A percentile compares a stretch with the other conserved stretches of the same genome.
These are phyloP conservation scores for Teratosphaeria viscida DNA, from an alignment of 2,329 filamentous ascomycete genomes.

Conservation along the genomic window DNA sequence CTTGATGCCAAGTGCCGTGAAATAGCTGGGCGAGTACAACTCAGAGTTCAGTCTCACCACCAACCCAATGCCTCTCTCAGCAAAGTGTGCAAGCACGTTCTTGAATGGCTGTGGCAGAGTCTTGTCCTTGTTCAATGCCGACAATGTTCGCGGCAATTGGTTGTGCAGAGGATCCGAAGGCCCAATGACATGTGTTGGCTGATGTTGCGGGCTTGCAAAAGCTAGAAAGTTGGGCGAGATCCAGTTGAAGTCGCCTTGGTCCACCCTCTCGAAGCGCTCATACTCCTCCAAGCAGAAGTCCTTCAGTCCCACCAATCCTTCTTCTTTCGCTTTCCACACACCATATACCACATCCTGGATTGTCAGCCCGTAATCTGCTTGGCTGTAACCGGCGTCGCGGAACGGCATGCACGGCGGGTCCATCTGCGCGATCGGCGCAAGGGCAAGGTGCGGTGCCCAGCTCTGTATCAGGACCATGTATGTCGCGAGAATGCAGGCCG, in stretches of 20 bases:
- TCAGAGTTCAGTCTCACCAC: constrained; percentile 93
- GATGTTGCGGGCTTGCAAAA: constrained; percentile 87
- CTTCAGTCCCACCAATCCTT: constrained; percentile 79
- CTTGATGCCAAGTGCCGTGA: constrained; percentile 86
- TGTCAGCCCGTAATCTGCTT: constrained; percentile 90
- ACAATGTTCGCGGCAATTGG: constrained; percentile 63
- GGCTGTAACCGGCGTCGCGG: constrained; percentile 94
- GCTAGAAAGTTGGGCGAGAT: constrained; percentile 89
- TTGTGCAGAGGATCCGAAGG: constrained; percentile 63
- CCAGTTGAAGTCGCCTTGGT: constrained; percentile 99
- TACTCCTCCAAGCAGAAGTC: constrained; percentile 97
- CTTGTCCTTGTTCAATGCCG: constrained; percentile 55
- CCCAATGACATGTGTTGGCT: constrained; percentile 61
- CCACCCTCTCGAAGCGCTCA: constrained; percentile 87
- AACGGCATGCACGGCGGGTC: constrained; percentile 98
- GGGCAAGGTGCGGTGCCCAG: constrained; percentile 90
- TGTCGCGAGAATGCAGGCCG: constrained; percentile 86
- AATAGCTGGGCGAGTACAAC: constrained; percentile 93
- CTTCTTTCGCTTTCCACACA: constrained; percentile 97
- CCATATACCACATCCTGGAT: constrained; percentile 98
- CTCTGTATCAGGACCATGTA: constrained; percentile 99
- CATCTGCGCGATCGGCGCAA: constrained; percentile 91
- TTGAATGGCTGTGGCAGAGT: constrained; percentile 80
- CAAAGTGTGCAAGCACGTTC: constrained; percentile 86
- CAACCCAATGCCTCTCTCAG: constrained; percentile 75